Evolutionary conservation across 2,329 filamentous ascomycete genomes (phyloP).

Genomic region (Pseudopyrenochaeta lycopersici): DNA sequence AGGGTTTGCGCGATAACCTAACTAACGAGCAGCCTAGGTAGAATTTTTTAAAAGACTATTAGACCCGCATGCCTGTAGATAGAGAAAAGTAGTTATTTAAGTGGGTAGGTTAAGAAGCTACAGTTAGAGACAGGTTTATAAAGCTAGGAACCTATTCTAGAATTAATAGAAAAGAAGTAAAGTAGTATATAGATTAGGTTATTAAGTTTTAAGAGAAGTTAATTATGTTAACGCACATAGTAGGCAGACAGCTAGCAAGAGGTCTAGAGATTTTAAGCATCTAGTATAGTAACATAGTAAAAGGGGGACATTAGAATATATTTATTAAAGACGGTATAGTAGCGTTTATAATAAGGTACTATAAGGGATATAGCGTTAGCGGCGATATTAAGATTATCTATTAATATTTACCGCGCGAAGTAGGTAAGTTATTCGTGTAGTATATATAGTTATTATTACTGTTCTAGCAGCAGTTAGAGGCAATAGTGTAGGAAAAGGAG

Average conservation of each 20-base stretch:
- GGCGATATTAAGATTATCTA: neutral
- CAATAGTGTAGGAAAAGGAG: slow-evolving; percentile 8
- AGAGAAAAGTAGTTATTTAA: slow-evolving; percentile 1
- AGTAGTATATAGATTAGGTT: slow-evolving; percentile 1
- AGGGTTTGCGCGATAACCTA: slow-evolving; percentile 8
- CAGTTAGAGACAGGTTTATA: slow-evolving; percentile 1
- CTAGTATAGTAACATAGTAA: too few species aligned
- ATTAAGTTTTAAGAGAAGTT: slow-evolving; percentile 21
- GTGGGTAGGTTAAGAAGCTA: neutral
- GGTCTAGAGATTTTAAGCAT: neutral
- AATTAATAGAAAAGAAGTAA: neutral
- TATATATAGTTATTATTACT: slow-evolving; percentile 20
- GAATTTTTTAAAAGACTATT: slow-evolving; percentile 17
- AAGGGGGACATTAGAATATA: neutral
- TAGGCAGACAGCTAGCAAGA: neutral
- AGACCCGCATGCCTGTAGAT: slow-evolving; percentile 4
- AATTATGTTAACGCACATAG: slow-evolving; percentile 11
- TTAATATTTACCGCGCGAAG: neutral
- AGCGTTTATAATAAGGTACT: neutral
- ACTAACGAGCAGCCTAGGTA: slow-evolving; percentile 4
- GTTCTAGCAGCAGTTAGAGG: slow-evolving; percentile 12
- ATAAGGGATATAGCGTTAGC: neutral
- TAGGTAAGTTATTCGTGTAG: neutral
- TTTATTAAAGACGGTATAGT: neutral
- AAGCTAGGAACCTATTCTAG: neutral